Base-by-base conservation (phyloP, 495 filamentous ascomycete genomes). In the Cairneyella variabilis region DNA sequence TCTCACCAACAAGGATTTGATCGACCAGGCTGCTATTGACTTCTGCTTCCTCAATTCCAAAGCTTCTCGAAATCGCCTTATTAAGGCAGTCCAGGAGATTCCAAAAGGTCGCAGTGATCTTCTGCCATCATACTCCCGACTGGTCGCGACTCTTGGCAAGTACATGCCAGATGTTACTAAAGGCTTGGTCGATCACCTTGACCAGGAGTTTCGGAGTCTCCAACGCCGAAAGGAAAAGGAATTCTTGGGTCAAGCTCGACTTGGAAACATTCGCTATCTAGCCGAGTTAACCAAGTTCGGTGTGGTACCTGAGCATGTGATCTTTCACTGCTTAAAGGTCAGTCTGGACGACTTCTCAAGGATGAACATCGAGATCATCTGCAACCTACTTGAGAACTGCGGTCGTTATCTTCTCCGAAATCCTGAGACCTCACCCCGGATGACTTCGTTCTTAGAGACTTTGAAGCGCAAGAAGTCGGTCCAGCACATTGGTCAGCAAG, bases 41-140 rank as follows among this genome's bases (percentile, higher is more conserved):
- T 99, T 99, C 62, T 97, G 93, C 69, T 97, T 96, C 58, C 76
- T 99, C 57, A 99, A 99, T 65, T 97, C 95, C 0, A 99, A 99
- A 66, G 93, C 93, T 9, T 97, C 95, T 3, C 80, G 93, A 32
- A 97, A 99, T 67, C 78, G 93, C 26, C 79, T 99, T 9, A 78
- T 96, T 68, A 97, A 97, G 69, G 88, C 90, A 23, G 75, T 97
- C 16, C 90, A 95, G 45, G 93, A 99, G 58, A 84, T 97, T 30
- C 95, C 93, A 14, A 96, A 93, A 66, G 91, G 91, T 36, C 89
- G 93, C 18, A 81, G 86, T 27, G 93, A 99, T 69, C 77, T 99
- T n/a, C 69, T 99, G 18, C 92, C 93, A 0, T 75, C 86, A 46
- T 97, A 95, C 72, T 85, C 90, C n/a, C 83, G 93, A 26, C 78